Percentiles rank a stretch among this genome's conserved stretches.
Evolutionary conservation across 768 basidiomycete species (phyloP).

Genomic region (Tephrocybe sp.): DNA sequence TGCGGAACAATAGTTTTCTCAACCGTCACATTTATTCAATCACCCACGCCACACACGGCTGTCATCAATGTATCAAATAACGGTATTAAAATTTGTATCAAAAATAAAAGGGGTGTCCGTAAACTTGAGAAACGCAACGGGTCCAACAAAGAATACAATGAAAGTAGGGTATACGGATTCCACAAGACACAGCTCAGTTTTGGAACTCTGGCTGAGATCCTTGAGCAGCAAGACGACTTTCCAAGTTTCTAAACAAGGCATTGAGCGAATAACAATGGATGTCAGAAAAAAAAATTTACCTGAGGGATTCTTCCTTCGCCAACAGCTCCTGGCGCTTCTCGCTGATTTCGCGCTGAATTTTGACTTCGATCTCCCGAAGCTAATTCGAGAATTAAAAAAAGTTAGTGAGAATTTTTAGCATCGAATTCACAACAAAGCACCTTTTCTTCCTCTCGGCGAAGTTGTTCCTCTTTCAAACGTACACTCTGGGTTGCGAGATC

Average conservation of each 20-base stretch:
- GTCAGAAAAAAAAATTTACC: constrained; percentile 37
- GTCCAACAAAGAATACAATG: constrained; percentile 17
- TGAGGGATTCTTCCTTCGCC: constrained; percentile 93
- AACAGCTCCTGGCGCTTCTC: constrained; percentile 96
- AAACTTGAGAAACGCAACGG: constrained; percentile 29
- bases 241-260: constrained; percentile 61
- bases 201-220: constrained; percentile 80
- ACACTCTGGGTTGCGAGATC: constrained; percentile 97
- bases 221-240: constrained; percentile 88
- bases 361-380: constrained; percentile 97
- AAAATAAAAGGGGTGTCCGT: constrained; percentile 18
- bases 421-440: constrained; percentile 28
- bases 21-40: constrained; percentile 1
- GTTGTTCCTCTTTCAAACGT: constrained; percentile 97
- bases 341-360: constrained; percentile 96
- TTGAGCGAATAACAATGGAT: neutral
- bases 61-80: constrained; percentile 7
- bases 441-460: constrained; percentile 96
- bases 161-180: constrained; percentile 20
- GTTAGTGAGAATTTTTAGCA: constrained; percentile 5
- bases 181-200: constrained; percentile 38
- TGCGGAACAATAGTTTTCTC: constrained; percentile 1
- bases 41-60: constrained; percentile 10
- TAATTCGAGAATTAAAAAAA: constrained; percentile 24
- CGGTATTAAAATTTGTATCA: neutral